phyloP scores from a whole-genome alignment of 441 rosid species.

The Hura crepitans region DNA sequence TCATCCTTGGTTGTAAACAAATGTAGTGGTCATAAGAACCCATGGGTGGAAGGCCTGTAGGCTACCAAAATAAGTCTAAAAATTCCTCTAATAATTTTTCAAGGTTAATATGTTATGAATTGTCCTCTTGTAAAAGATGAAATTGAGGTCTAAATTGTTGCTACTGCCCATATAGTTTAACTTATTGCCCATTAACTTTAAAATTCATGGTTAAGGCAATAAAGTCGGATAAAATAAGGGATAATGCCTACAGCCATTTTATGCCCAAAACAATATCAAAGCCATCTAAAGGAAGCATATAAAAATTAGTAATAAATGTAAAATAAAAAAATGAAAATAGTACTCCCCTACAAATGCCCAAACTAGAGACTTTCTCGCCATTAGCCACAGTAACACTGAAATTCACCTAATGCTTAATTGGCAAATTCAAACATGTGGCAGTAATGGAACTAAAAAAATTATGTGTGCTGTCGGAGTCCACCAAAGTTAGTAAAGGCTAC shows the following conservation, averaged over 20 bases:
- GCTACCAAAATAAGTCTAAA: not conserved
- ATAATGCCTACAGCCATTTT: not conserved
- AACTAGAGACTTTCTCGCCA: too few relatives aligned
- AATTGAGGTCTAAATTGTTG: too few relatives aligned
- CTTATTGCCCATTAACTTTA: accelerated
- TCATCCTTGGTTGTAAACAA: too few relatives aligned
- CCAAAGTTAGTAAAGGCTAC: too few relatives aligned
- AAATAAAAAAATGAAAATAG: too few relatives aligned
- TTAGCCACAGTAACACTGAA: too few relatives aligned
- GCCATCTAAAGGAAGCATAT: not conserved
- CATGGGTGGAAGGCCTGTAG: not conserved
- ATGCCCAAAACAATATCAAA: not conserved
- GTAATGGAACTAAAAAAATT: too few relatives aligned
- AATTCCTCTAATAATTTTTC: not conserved
- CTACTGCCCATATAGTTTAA: not conserved
- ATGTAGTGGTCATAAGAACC: not conserved
- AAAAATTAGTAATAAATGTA: not conserved
- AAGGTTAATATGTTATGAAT: not conserved
- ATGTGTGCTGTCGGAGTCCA: too few relatives aligned
- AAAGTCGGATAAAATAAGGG: not conserved
- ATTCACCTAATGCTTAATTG: too few relatives aligned
- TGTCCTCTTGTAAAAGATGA: not conserved
- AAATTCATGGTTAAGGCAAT: not conserved
- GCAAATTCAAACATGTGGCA: too few relatives aligned
- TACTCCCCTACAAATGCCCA: too few relatives aligned